A percentile compares a stretch with the other conserved stretches of the same genome.
phyloP scores from a whole-genome alignment of 2,329 filamentous ascomycete genomes.

The Colletotrichum coccodes region DNA sequence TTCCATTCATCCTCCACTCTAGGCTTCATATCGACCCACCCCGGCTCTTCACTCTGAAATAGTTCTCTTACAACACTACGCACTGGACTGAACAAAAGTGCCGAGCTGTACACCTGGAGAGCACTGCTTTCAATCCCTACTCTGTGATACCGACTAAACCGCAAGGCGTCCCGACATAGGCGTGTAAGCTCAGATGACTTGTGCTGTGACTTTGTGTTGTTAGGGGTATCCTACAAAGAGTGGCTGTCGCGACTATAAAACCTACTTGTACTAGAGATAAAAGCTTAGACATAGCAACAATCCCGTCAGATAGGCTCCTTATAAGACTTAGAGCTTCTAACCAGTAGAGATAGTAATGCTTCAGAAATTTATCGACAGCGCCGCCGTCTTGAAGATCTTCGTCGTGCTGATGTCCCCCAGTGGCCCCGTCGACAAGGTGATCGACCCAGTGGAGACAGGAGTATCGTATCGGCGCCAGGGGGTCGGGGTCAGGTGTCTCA shows the following conservation, averaged over 20 bases:
- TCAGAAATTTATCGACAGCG: not conserved
- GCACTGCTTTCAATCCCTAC: not conserved
- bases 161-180: not conserved
- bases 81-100: not conserved
- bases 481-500: constrained; percentile 19
- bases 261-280: not conserved
- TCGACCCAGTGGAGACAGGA: constrained; percentile 46
- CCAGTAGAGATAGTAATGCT: not conserved
- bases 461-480: constrained; percentile 36
- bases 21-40: not conserved
- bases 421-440: constrained; percentile 30
- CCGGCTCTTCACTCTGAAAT: not conserved
- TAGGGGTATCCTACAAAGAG: not conserved
- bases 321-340: not conserved
- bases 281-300: not conserved
- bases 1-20: not conserved
- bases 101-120: not conserved
- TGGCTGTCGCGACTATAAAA: too few relatives aligned
- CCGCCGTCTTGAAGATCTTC: not conserved
- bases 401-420: too few relatives aligned
- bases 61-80: not conserved
- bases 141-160: not conserved
- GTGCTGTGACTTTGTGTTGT: not conserved
- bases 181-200: not conserved
- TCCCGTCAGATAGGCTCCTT: not conserved